Base-by-base conservation (phyloP, 169 alveolate species). In the Cyclospora cayetanensis region DNA sequence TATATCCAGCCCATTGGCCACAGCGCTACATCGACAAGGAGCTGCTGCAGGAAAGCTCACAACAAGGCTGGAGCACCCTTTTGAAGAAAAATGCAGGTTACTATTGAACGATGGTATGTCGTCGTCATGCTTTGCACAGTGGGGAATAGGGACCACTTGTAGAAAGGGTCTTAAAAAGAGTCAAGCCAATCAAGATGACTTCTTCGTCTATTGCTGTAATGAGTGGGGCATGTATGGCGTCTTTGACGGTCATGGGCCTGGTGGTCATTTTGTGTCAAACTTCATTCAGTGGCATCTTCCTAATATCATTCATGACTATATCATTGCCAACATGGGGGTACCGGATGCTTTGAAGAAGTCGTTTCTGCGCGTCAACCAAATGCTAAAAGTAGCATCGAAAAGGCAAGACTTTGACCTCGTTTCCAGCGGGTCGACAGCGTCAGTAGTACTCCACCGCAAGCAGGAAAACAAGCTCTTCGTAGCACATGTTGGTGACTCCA, bases 401-500 rank as follows among this genome's bases (percentile, higher is more conserved):
- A 31, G 50, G 5, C 92, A 77, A 7, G 15, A 18, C 18, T 53
- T 74, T 65, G 93, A 91, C 72, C 74, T 93, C 29, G 25, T 90
- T 0, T 25, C 89, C 20, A 84, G 94, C 55, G 90, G 90, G 60
- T 43, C 82, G 29, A 90, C 93, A 4, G 92, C 89, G 15, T 80
- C 90, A 4, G 89, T 91, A 53, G 86, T 84, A 29, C 39, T 91
- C 15, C 94, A 91, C 85, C 50, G 74, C 11, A 25, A 35, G 50
- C 53, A 37, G 65, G 92, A 83, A 25, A 39, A 63, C 68, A 63
- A 83, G 52, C 86, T 91, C 29, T 70, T 41, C 92, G 86, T 95
- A 34, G 98, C 98, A 27, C 97, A 97, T 83, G 98, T 96, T 22
- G 98, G 98, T 22, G 98, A 97, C 90, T 96, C 98, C 35, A 94